phyloP scores from a whole-genome alignment of 768 basidiomycete genomes.

The Lactarius trivialis region DNA sequence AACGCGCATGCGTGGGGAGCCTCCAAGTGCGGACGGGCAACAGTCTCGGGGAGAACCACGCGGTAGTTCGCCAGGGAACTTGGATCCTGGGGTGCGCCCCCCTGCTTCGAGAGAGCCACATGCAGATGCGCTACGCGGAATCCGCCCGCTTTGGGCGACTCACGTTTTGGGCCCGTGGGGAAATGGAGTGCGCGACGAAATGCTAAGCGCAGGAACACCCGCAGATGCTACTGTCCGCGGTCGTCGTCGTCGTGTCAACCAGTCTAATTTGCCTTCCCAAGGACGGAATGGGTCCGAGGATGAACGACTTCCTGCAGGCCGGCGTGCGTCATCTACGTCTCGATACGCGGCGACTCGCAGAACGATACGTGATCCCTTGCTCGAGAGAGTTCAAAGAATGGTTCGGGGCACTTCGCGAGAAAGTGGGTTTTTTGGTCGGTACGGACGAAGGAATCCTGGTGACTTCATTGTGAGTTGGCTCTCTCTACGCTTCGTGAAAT shows the following conservation, averaged over 20 bases:
- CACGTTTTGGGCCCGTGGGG: constrained; percentile 11
- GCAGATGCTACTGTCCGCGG: constrained; percentile 2
- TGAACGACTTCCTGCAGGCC: constrained; percentile 7
- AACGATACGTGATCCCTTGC: constrained; percentile 10
- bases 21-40: constrained; percentile 4
- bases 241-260: constrained; percentile 19
- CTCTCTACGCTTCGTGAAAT: neutral
- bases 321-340: constrained; percentile 13
- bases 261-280: constrained; percentile 9
- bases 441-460: constrained; percentile 27
- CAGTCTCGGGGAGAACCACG: constrained; percentile 8
- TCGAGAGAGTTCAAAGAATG: constrained; percentile 15
- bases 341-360: constrained; percentile 14
- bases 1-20: constrained; percentile 10
- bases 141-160: constrained; percentile 14
- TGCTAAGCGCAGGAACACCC: neutral
- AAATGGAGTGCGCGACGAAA: constrained; percentile 5
- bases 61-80: neutral
- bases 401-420: constrained; percentile 16
- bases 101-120: constrained; percentile 11
- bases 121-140: constrained; percentile 13
- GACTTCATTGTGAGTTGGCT: constrained; percentile 47
- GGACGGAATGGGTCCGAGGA: constrained; percentile 18
- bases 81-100: constrained; percentile 6
- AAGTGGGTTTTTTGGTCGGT: constrained; percentile 7